Percentiles rank a stretch among this genome's conserved stretches.
Evolutionary conservation across 2,329 filamentous ascomycete species (phyloP).

Genomic region (Macrophomina pseudophaseolina): DNA sequence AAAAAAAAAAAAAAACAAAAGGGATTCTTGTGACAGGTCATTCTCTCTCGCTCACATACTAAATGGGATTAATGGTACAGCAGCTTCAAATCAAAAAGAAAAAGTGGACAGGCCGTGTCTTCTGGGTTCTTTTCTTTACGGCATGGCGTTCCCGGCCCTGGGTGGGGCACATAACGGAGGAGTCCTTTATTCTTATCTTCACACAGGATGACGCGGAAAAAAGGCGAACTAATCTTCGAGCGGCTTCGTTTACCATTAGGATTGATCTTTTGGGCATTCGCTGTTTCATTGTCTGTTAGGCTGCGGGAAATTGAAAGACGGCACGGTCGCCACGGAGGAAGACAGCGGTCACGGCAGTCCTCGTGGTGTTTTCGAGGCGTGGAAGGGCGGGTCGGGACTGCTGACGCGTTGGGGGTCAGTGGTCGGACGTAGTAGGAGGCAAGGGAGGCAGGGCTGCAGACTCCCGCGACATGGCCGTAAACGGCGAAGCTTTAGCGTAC

Average conservation of each 20-base stretch:
- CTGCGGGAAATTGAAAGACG: background rate
- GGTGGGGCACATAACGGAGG: slow-evolving; percentile 22
- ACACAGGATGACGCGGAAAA: background rate
- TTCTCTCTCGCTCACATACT: background rate
- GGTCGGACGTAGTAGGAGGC: too few relatives aligned
- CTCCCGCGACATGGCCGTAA: too few relatives aligned
- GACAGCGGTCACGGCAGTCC: too few relatives aligned
- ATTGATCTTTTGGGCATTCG: background rate
- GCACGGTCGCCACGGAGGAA: too few relatives aligned
- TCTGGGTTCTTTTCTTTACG: background rate
- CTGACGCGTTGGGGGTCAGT: too few relatives aligned
- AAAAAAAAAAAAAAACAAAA: background rate
- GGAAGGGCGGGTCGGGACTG: too few relatives aligned
- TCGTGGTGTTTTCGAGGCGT: too few relatives aligned
- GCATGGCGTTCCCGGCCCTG: slow-evolving; percentile 20
- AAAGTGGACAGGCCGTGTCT: background rate
- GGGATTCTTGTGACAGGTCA: background rate
- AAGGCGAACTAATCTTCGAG: background rate
- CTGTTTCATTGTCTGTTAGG: background rate
- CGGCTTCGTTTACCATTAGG: background rate
- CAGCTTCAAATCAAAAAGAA: background rate
- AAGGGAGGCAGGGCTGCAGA: too few relatives aligned
- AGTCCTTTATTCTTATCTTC: slow-evolving; percentile 8
- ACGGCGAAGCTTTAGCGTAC: too few relatives aligned
- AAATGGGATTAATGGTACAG: background rate